Evolutionary conservation across 257 asterid species (phyloP).

Genomic region (Nicotiana undulata): DNA sequence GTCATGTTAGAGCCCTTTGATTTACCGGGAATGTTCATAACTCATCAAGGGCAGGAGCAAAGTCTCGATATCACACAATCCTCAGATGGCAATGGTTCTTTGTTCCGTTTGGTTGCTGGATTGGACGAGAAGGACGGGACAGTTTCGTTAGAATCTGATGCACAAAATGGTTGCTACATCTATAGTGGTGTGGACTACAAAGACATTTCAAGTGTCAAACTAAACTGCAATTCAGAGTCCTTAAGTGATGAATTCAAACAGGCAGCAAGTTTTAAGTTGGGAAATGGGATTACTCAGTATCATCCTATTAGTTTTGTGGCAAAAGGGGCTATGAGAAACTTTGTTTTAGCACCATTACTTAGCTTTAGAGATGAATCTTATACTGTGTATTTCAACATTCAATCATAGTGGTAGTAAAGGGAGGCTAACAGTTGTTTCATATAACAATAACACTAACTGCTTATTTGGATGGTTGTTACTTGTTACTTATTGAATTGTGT

Average conservation of each 20-base stretch:
- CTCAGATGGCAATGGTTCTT: conserved; percentile 11
- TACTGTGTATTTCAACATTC: conserved; percentile 58
- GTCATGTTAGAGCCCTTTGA: conserved; percentile 61
- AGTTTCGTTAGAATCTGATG: conserved; percentile 53
- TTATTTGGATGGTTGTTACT: background rate
- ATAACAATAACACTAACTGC: background rate
- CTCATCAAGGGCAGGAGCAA: conserved; percentile 40
- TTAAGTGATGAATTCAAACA: conserved; percentile 24
- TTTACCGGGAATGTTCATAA: conserved; percentile 48
- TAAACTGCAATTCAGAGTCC: conserved; percentile 34
- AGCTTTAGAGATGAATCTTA: conserved; percentile 72
- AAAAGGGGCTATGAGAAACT: conserved; percentile 47
- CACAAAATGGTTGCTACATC: conserved; percentile 43
- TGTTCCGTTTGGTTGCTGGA: conserved; percentile 38
- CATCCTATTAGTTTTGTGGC: conserved; percentile 74
- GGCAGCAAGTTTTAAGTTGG: conserved; percentile 50
- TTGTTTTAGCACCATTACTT: conserved; percentile 53
- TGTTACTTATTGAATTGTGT: too few species aligned
- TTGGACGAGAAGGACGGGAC: conserved; percentile 33
- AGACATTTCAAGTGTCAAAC: conserved; percentile 25
- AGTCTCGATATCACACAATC: conserved; percentile 25
- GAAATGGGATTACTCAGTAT: conserved; percentile 47
- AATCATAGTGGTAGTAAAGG: background rate
- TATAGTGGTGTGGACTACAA: conserved; percentile 20
- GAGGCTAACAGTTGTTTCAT: background rate